Percentiles rank a stretch among this genome's conserved stretches.
These are phyloP conservation scores for Lactarius vividus DNA, from an alignment of 768 basidiomycete genomes.

Conservation along the genomic window DNA sequence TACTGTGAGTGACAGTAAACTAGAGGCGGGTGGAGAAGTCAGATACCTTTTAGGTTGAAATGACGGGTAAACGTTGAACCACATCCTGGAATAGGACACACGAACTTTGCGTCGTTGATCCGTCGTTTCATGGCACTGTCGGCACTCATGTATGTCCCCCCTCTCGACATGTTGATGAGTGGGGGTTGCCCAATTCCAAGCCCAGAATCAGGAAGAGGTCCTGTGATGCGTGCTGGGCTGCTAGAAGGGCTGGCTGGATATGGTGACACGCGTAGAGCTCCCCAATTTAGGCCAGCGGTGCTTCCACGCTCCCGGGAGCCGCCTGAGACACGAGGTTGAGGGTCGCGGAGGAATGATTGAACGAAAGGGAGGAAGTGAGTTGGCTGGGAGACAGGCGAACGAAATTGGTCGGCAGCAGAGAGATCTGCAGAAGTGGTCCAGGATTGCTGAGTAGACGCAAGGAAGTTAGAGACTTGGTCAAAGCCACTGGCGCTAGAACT, in stretches of 20 bases:
- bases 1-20: slow-evolving; percentile 4
- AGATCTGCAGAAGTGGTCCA: slow-evolving; percentile 5
- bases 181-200: slow-evolving; percentile 7
- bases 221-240: slow-evolving; percentile 11
- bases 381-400: neutral
- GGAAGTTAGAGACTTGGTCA: slow-evolving; percentile 26
- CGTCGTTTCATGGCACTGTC: slow-evolving; percentile 81
- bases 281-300: slow-evolving; percentile 19
- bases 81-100: slow-evolving; percentile 92
- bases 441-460: slow-evolving; percentile 4
- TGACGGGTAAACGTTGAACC: slow-evolving; percentile 93
- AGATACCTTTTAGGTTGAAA: slow-evolving; percentile 86
- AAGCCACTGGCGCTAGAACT: slow-evolving; percentile 17
- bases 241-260: slow-evolving; percentile 24
- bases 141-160: slow-evolving; percentile 34
- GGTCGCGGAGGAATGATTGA: slow-evolving; percentile 40
- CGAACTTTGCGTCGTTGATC: slow-evolving; percentile 85
- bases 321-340: slow-evolving; percentile 42
- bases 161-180: neutral
- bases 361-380: slow-evolving; percentile 41
- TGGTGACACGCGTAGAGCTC: slow-evolving; percentile 23
- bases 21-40: slow-evolving; percentile 11
- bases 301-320: slow-evolving; percentile 38
- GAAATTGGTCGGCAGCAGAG: slow-evolving; percentile 1
- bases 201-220: slow-evolving; percentile 47